Base-by-base conservation (phyloP, 148 eudicot species). In the Rhododendron williamsianum region DNA sequence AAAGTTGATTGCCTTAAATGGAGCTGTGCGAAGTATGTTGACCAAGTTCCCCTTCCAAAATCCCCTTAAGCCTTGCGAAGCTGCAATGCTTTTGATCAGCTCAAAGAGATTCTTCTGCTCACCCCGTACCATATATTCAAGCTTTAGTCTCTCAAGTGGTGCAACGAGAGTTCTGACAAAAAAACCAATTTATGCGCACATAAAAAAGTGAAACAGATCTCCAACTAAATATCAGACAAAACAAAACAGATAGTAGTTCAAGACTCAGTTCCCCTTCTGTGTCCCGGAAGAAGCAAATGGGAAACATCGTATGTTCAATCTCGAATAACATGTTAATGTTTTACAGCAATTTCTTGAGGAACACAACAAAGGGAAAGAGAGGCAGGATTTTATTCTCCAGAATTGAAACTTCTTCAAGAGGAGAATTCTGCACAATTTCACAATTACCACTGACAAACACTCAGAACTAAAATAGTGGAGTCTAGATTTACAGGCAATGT, bases 11-110 rank as follows among this genome's bases (percentile, higher is more conserved):
- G 95, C 95, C 89, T 92, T 93, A 81, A 92, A 93, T 71, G 94
- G 95, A 87, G 94, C 94, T 48, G 95, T 92, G 35, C 94, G 91
- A 41, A 93, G 90, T 88, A 93, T 91, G 86, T 93, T 93, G 65
- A 93, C 88, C 76, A 93, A 87, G 86, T 93, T 93, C 74, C 95
- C 94, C 90, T 93, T 93, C 95, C 95, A 93, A 86, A 93, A 93
- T 48, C 95, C 95, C 82, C 77, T 88, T 87, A 92, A 87, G 67
- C 94, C 94, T 85, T 93, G 95, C 41, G 90, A 86, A 82, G 85
- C 85, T 52, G 91, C 91, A 84, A 93, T 91, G 36, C 88, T 84
- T 81, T 84, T 86, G 84, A 93, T 86, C 35, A 93, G 89, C 87
- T 92, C 93, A 77, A 88, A 52, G 67, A 93, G 87, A 73, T 90